phyloP scores from a whole-genome alignment of 768 basidiomycete species.

The Lentinula lateritia region DNA sequence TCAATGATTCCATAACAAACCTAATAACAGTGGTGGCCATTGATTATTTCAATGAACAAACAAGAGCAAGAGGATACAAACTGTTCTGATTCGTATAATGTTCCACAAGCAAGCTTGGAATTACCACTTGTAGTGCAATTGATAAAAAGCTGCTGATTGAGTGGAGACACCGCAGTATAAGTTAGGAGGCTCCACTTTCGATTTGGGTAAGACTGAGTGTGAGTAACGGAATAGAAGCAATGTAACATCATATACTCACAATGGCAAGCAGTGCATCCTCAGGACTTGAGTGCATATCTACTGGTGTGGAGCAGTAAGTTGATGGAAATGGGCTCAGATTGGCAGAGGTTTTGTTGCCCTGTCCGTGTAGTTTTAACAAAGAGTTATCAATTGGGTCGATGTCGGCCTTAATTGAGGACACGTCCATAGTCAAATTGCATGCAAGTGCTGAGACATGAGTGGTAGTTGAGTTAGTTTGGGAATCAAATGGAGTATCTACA shows the following conservation, averaged over 20 bases:
- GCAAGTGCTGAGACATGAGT: neutral
- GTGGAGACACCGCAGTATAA: neutral
- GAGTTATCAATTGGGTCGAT: neutral
- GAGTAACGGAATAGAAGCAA: too few relatives aligned
- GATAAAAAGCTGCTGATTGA: neutral
- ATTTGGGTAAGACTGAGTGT: neutral
- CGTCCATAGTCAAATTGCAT: constrained; percentile 4
- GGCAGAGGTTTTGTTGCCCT: neutral
- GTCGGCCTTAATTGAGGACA: neutral
- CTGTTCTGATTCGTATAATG: constrained; percentile 2
- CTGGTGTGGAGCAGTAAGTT: neutral
- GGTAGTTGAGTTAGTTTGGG: neutral
- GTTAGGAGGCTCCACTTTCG: neutral
- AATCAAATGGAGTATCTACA: neutral
- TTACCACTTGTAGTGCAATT: neutral
- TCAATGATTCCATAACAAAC: neutral
- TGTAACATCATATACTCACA: neutral
- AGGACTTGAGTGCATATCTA: neutral
- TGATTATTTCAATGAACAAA: neutral
- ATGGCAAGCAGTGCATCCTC: neutral
- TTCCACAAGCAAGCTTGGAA: neutral
- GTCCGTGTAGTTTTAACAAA: neutral
- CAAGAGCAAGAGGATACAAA: neutral
- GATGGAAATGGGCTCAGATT: neutral
- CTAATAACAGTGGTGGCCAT: neutral